Evolutionary conservation across 2,329 filamentous ascomycete species (phyloP).

Genomic region (Claviceps humidiphila): DNA sequence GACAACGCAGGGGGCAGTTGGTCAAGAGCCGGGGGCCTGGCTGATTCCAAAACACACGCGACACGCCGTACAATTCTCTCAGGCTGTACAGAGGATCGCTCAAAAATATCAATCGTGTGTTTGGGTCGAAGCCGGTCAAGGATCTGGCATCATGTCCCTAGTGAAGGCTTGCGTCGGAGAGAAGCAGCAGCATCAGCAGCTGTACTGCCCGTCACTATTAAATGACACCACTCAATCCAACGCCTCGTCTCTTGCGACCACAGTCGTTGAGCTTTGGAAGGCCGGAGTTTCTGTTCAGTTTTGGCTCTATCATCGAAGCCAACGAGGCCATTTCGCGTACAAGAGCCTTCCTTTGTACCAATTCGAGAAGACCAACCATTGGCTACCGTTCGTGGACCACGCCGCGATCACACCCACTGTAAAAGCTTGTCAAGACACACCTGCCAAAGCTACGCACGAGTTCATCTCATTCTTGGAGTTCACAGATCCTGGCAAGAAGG

Average conservation of each 20-base stretch:
- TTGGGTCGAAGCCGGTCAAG: slow-evolving; percentile 26
- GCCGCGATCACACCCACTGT: neutral
- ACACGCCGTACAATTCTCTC: slow-evolving; percentile 29
- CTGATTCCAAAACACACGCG: slow-evolving; percentile 25
- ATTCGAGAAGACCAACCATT: slow-evolving; percentile 26
- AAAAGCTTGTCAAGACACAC: neutral
- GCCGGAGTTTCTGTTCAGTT: slow-evolving; percentile 19
- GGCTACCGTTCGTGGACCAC: slow-evolving; percentile 20
- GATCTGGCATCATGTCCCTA: slow-evolving; percentile 22
- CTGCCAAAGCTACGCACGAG: neutral
- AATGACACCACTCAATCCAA: slow-evolving; percentile 1
- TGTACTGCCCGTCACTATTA: neutral
- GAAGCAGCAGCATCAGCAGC: neutral
- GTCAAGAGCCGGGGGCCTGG: neutral
- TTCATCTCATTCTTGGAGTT: neutral
- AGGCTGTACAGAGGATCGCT: slow-evolving; percentile 27
- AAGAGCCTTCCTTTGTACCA: slow-evolving; percentile 28
- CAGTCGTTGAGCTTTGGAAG: slow-evolving; percentile 26
- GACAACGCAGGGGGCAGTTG: neutral
- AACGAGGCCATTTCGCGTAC: slow-evolving; percentile 11
- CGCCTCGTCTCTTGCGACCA: neutral
- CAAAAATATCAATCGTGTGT: slow-evolving; percentile 19
- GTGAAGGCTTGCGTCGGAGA: slow-evolving; percentile 12
- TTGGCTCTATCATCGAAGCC: slow-evolving; percentile 22
- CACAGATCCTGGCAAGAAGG: neutral